Evolutionary conservation across 805 yeast genomes (phyloP), one percentile per base, ranked within the genome.

Genomic region (Metschnikowia orientalis): DNA sequence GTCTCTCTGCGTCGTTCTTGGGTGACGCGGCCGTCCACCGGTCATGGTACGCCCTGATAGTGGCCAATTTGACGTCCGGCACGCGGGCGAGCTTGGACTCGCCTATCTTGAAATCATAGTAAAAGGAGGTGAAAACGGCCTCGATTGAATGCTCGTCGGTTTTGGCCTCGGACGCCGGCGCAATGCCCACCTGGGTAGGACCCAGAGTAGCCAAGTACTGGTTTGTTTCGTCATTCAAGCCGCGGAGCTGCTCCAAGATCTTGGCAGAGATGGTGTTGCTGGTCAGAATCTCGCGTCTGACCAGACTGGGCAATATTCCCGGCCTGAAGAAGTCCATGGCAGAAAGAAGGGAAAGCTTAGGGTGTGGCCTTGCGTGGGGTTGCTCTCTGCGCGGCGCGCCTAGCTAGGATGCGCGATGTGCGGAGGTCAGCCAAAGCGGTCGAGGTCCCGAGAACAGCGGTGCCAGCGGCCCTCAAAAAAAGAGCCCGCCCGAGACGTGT

Each of bases 201-300:
- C 46, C 40, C 23, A 51, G 38, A 11, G 51, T 47, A 10, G 57
- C 42, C 18, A 62, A 38, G 34, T 48, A 57, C 5, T 34, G 30
- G 27, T 51, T 41, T 8, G 49, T 45, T 7, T 29, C 19, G 5
- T 30, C 39, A 34, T 57, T 53, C 35, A 58, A 45, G 5, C 41
- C 35, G 19, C 37, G 35, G 29, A 59, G 47, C 25, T 51, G 44
- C 15, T 44, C 39, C 23, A 50, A 40, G 16, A 62, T 34, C 14
- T 44, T 42, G 11, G 53, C 35, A 8, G 65, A 50, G 11, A 59
- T 56, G 4, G 59, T 48, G 37, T 63, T 65, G 34, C 58, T 55
- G 35, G 45, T 46, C 34, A 57, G 55, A 39, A 53, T 45, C 32
- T 45, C 44, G 18, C 12, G 44, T 26, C 36, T 45, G 33, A 32